A percentile compares a stretch with the other conserved stretches of the same genome.
Conservation (phyloP, 2,329 filamentous ascomycete species). For the Ascosphaera apis region DNA sequence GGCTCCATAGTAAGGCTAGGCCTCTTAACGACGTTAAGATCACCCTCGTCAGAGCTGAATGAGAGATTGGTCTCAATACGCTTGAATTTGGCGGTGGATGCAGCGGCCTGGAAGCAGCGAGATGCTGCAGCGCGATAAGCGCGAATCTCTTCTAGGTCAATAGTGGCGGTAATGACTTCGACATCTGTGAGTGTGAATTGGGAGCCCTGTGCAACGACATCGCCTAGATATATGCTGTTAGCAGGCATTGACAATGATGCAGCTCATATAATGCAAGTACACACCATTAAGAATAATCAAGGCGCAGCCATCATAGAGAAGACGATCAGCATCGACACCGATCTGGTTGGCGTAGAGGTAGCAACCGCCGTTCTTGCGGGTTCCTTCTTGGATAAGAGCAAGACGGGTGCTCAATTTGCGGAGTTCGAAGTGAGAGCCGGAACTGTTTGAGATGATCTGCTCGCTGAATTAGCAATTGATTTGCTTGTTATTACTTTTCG, state of each 20-base stretch:
- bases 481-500: too few species aligned
- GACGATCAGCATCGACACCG: constrained; percentile 31
- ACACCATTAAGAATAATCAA: constrained; percentile 38
- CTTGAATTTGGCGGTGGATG: constrained; percentile 7
- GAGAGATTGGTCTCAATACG: constrained; percentile 11
- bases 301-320: constrained; percentile 36
- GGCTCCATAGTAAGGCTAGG: constrained; percentile 6
- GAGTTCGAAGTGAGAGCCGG: constrained; percentile 24
- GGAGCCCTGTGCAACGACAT: constrained; percentile 10
- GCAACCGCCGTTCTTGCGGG: constrained; percentile 21
- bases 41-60: constrained; percentile 8
- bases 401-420: constrained; percentile 42
- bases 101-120: constrained; percentile 10
- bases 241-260: constrained; percentile 8
- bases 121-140: constrained; percentile 8
- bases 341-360: constrained; percentile 36
- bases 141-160: constrained; percentile 48
- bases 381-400: constrained; percentile 40
- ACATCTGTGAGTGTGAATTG: constrained; percentile 31
- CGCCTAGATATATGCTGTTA: constrained; percentile 1
- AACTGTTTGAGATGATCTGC: neutral
- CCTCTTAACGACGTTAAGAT: constrained; percentile 4
- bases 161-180: constrained; percentile 38
- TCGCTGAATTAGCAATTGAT: too few species aligned
- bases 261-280: neutral